Conservation (phyloP, 1,284 basidiomycete species). For the Tausonia pullulans region DNA sequence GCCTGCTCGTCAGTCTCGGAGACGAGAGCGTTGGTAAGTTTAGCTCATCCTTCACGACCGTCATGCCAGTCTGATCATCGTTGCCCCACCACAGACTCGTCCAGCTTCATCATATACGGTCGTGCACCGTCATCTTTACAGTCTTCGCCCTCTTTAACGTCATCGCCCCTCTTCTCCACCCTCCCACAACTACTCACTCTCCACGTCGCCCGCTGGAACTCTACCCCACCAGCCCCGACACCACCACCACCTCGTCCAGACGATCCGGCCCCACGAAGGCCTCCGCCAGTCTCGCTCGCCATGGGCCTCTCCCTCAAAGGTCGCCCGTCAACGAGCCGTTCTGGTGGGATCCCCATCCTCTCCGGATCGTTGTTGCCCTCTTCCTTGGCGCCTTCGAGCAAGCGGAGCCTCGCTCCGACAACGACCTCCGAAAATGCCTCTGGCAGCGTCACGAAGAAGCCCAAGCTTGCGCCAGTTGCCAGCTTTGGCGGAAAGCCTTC, state of each 20-base stretch:
- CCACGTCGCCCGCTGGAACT: not conserved
- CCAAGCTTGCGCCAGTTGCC: not conserved
- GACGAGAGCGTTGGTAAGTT: constrained; percentile 6
- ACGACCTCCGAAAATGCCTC: too few relatives aligned
- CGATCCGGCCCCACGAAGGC: constrained; percentile 2
- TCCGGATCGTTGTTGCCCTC: too few relatives aligned
- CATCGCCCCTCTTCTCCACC: not conserved
- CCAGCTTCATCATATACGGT: constrained; percentile 12
- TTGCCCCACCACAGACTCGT: not conserved
- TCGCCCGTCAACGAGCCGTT: too few relatives aligned
- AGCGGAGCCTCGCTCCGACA: not conserved
- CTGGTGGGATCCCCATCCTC: too few relatives aligned
- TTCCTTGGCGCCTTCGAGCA: not conserved
- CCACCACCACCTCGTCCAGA: constrained; percentile 2
- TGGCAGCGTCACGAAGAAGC: not conserved
- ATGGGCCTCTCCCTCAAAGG: not conserved
- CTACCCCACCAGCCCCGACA: not conserved
- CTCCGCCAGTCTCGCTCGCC: not conserved
- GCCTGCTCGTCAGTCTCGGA: constrained; percentile 3
- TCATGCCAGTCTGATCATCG: not conserved
- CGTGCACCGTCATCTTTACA: not conserved
- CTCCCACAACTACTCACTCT: not conserved
- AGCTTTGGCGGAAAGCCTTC: too few relatives aligned
- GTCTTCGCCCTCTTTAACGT: too few relatives aligned
- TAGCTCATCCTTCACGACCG: not conserved